phyloP scores from a whole-genome alignment of 306 rosid species.

The Medicago ruthenica region DNA sequence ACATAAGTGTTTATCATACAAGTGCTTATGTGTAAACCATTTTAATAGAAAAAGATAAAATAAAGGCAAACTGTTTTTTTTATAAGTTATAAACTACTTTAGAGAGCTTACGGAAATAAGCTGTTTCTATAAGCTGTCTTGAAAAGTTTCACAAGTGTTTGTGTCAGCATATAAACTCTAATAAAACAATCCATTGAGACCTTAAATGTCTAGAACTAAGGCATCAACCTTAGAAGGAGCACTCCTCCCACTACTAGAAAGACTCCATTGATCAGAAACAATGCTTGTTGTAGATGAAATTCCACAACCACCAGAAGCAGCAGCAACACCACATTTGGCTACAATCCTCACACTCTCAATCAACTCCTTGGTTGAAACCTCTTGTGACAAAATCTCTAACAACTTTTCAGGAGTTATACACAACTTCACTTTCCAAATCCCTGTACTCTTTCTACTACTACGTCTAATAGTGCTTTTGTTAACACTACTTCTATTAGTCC shows the following conservation, averaged over 20 bases:
- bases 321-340: conserved; percentile 67
- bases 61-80: background rate
- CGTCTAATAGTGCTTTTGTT: background rate
- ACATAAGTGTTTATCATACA: no score
- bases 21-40: no score
- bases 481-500: conserved; percentile 2
- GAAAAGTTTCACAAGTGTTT: background rate
- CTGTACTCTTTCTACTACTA: conserved; percentile 3
- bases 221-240: conserved; percentile 62
- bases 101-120: background rate
- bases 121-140: background rate
- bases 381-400: conserved; percentile 76
- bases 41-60: no score
- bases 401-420: conserved; percentile 71
- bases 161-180: background rate
- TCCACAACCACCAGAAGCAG: conserved; percentile 11
- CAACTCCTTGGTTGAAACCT: conserved; percentile 66
- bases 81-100: background rate
- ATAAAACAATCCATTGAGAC: background rate
- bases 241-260: conserved; percentile 68
- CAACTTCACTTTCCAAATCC: conserved; percentile 86
- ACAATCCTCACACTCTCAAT: conserved; percentile 79
- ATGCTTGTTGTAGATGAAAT: conserved; percentile 39
- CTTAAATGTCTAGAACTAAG: conserved; percentile 45
- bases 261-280: conserved; percentile 81